phyloP scores from a whole-genome alignment of 2,329 filamentous ascomycete genomes.

The Tolypocladium amazonense region DNA sequence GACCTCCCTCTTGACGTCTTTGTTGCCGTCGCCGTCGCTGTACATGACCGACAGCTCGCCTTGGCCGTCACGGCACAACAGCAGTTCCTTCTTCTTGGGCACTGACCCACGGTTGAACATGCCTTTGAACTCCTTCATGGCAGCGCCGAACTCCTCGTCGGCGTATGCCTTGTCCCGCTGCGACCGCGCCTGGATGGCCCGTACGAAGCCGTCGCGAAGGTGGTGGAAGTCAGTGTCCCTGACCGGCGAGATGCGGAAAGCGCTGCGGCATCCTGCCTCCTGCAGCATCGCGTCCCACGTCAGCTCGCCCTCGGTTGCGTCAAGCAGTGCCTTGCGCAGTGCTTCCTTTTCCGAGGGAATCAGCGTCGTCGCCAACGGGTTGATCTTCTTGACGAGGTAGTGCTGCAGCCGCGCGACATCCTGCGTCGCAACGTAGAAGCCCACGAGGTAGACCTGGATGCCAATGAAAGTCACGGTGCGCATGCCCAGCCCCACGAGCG shows the following conservation, averaged over 20 bases:
- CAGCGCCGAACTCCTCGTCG: constrained; percentile 66
- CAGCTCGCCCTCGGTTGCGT: constrained; percentile 56
- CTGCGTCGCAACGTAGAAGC: constrained; percentile 76
- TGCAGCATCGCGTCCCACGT: constrained; percentile 66
- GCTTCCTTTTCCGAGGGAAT: constrained; percentile 71
- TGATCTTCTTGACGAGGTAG: constrained; percentile 64
- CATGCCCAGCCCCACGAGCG: constrained; percentile 77
- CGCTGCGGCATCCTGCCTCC: constrained; percentile 58
- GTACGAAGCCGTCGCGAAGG: constrained; percentile 81
- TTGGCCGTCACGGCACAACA: constrained; percentile 55
- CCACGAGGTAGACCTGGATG: constrained; percentile 91
- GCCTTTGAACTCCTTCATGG: constrained; percentile 67
- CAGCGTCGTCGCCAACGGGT: constrained; percentile 69
- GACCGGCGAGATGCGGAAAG: constrained; percentile 79
- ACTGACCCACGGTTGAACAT: constrained; percentile 76
- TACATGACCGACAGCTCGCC: constrained; percentile 62
- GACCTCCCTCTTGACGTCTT: constrained; percentile 32
- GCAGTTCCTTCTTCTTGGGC: constrained; percentile 67
- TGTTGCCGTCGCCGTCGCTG: constrained; percentile 45
- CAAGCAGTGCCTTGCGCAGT: constrained; percentile 58
- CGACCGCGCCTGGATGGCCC: constrained; percentile 67
- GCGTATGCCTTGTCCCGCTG: constrained; percentile 44
- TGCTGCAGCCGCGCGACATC: constrained; percentile 76
- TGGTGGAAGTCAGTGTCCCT: constrained; percentile 91
- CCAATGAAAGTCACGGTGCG: constrained; percentile 81